Conservation (phyloP, 2,329 filamentous ascomycete genomes). For the Amylocarpus encephaloides region DNA sequence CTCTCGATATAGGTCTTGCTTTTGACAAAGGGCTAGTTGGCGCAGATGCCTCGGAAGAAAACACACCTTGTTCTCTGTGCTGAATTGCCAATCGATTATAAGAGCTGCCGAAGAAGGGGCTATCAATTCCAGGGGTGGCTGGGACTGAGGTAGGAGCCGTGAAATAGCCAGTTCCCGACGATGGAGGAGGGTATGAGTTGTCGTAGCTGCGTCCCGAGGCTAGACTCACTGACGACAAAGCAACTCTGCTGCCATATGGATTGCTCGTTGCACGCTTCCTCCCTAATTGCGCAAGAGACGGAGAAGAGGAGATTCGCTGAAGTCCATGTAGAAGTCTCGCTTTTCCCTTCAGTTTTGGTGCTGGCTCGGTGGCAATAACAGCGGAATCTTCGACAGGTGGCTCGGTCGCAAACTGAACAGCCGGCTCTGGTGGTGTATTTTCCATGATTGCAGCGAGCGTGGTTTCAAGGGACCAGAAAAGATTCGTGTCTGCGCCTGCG, state of each 20-base stretch:
- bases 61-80: slow-evolving; percentile 17
- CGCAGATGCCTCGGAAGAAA: slow-evolving; percentile 14
- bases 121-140: slow-evolving; percentile 25
- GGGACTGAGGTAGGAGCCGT: slow-evolving; percentile 28
- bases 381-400: slow-evolving; percentile 23
- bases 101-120: slow-evolving; percentile 20
- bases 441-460: slow-evolving; percentile 15
- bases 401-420: slow-evolving; percentile 10
- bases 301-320: slow-evolving; percentile 32
- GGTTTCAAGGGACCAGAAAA: background rate
- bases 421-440: slow-evolving; percentile 19
- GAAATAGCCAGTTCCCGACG: slow-evolving; percentile 22
- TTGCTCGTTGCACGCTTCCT: slow-evolving; percentile 27
- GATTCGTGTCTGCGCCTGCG: background rate
- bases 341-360: slow-evolving; percentile 27
- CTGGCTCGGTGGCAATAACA: slow-evolving; percentile 24
- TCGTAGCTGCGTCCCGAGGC: slow-evolving; percentile 24
- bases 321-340: slow-evolving; percentile 28
- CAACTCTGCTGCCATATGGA: slow-evolving; percentile 27
- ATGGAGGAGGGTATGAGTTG: slow-evolving; percentile 23
- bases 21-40: slow-evolving; percentile 23
- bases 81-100: slow-evolving; percentile 19
- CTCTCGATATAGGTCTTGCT: slow-evolving; percentile 18
- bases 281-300: slow-evolving; percentile 28
- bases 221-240: slow-evolving; percentile 30